Base-by-base conservation (phyloP, 768 basidiomycete species). In the Podaxis sp. region DNA sequence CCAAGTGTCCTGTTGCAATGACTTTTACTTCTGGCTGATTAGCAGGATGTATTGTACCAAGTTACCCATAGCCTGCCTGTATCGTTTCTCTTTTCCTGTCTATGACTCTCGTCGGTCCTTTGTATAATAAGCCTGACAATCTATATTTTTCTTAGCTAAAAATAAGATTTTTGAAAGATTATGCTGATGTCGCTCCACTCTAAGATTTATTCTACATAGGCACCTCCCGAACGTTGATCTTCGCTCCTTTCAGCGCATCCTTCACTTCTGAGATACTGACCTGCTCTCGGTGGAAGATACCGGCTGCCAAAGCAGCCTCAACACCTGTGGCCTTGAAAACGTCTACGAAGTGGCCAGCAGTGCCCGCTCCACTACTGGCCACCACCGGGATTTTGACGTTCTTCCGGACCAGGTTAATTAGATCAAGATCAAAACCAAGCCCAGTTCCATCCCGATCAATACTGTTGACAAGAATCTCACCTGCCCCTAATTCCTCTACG, bases 361-460 rank as follows among this genome's bases (percentile, higher is more conserved):
- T 79, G 15, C 97, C 97, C 41, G 97, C 97, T 2, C 97, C 97
- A 65, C 93, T 96, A 73, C 91, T 94, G 22, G 96, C 95, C 22
- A 99, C 89, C 50, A 98, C 92, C 0, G 97, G 97, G 61, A 99
- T 95, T 50, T 81, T 82, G 54, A 98, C 95, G 40, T 79, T 82
- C 54, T 73, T 76, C 71, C 88, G 89, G 63, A 98, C 87, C 62
- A 96, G 81, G 47, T 79, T 78, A 58, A 98, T 76, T 19, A 99
- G 78, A 67, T 91, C 91, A 43, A 89, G 75, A 76, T 99, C 97
- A 72, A 97, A 99, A 4, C 97, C 96, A 17, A 84, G 79, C 25
- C 94, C 94, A 0, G 92, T 91, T 12, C 97, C 97, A 71, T 99
- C 97, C 63, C 94, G 82, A 74, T 99, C 97, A 68, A 99, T 97